Base-by-base conservation (phyloP, 2,329 filamentous ascomycete species). In the Macrophomina pseudophaseolina region DNA sequence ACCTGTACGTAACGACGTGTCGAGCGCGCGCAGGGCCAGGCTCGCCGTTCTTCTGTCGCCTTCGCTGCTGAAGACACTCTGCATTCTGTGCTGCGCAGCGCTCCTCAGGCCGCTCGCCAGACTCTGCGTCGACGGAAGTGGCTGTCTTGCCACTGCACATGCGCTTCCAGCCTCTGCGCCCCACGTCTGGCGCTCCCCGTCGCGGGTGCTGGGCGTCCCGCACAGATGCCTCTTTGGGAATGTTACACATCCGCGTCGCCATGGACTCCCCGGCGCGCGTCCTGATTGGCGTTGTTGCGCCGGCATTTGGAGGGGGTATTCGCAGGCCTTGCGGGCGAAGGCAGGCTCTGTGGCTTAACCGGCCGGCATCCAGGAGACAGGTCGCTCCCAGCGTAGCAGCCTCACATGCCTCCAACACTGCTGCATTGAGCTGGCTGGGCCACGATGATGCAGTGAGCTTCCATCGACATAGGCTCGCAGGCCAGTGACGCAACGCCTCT, bases 1-100 rank as follows among this genome's bases (percentile, higher is more conserved):
- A 59, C 35, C 35, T 59, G 56, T 59, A 59, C 56, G 56, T 59
- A 59, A 59, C 56, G 56, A 59, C 56, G 56, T 59, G 56, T 59
- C 56, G 28, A 59, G 53, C 32, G n/a, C 52, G 33, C 14, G 30
- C 30, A 35, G 53, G 30, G 23, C 40, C 28, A 46, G 42, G 18
- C 30, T 40, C 28, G 16, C 56, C 56, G 56, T 59, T 59, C 40
- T 59, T 59, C 54, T 46, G 14, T 18, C 23, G 54, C 54, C 54
- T 58, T 58, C 40, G 40, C 40, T 59, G 54, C 54, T 32, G 40
- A 46, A 16, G 28, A 42, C 53, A n/a, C 18, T 16, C 28, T 58
- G 53, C 23, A 35, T 11, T 40, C 53, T 42, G 53, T 44, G 53
- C 38, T 58, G 53, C 53, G 53, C 49, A 12, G 42, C 42, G 42